A percentile compares a stretch with the other conserved stretches of the same genome.
These are phyloP conservation scores for Dactylella cylindrospora DNA, from an alignment of 2,329 filamentous ascomycete genomes.

Conservation along the genomic window DNA sequence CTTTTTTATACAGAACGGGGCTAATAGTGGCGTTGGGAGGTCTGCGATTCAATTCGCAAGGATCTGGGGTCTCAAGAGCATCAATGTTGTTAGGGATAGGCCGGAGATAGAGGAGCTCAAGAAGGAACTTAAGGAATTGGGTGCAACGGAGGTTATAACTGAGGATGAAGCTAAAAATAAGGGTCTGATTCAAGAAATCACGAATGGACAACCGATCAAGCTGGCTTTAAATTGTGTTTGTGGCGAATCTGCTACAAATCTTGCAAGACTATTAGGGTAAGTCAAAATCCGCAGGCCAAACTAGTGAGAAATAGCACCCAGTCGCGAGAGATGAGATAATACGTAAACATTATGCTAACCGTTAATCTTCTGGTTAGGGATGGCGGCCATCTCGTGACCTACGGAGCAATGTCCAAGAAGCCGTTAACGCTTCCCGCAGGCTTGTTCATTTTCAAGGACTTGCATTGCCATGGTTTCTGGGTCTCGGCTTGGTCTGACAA, in stretches of 20 bases:
- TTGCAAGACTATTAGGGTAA: slow-evolving; percentile 68
- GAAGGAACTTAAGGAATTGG: slow-evolving; percentile 62
- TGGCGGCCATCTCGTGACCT: slow-evolving; percentile 79
- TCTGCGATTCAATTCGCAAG: slow-evolving; percentile 84
- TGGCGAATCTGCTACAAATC: slow-evolving; percentile 74
- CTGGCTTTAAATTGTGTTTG: slow-evolving; percentile 93
- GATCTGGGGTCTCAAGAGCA: slow-evolving; percentile 84
- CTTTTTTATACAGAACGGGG: slow-evolving; percentile 97
- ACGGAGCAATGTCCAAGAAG: slow-evolving; percentile 91
- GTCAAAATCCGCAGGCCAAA: slow-evolving; percentile 29
- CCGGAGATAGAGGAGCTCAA: slow-evolving; percentile 67
- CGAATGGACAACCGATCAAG: slow-evolving; percentile 68
- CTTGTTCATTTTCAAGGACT: slow-evolving; percentile 88
- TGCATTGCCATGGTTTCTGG: slow-evolving; percentile 92
- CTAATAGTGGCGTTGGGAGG: slow-evolving; percentile 88
- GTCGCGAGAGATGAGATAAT: neutral
- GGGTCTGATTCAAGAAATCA: slow-evolving; percentile 64
- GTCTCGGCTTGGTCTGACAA: slow-evolving; percentile 82
- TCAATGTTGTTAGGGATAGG: slow-evolving; percentile 82
- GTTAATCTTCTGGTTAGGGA: slow-evolving; percentile 52
- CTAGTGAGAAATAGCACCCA: neutral
- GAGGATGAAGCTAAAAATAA: slow-evolving; percentile 57
- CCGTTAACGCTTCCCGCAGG: slow-evolving; percentile 79
- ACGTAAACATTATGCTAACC: neutral
- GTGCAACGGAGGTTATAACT: slow-evolving; percentile 59